phyloP scores from a whole-genome alignment of 192 early-diverging fungal genomes.

The Podila epigama region DNA sequence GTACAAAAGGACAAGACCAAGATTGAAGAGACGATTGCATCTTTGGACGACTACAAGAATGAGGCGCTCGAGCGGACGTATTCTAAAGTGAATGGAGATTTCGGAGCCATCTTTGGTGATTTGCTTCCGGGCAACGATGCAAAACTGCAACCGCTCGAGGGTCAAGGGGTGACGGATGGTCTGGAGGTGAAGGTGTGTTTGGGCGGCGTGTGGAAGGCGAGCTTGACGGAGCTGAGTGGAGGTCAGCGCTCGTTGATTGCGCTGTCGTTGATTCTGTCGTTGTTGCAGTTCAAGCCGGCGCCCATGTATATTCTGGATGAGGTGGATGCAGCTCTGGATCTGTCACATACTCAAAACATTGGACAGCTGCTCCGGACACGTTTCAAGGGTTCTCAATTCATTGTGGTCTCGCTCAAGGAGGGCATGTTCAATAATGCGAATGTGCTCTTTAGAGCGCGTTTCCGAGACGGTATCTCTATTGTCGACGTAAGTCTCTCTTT shows the following conservation, averaged over 20 bases:
- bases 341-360: constrained; percentile 99
- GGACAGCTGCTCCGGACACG: constrained; percentile 90
- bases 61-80: constrained; percentile 91
- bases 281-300: constrained; percentile 98
- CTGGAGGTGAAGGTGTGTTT: constrained; percentile 95
- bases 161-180: constrained; percentile 78
- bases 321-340: constrained; percentile 97
- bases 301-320: constrained; percentile 99
- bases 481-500: constrained; percentile 69
- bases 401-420: constrained; percentile 98
- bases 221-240: constrained; percentile 95
- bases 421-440: constrained; percentile 99
- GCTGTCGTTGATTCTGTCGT: constrained; percentile 92
- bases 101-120: constrained; percentile 96
- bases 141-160: constrained; percentile 87
- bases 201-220: constrained; percentile 97
- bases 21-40: constrained; percentile 92
- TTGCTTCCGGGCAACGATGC: constrained; percentile 91
- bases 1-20: constrained; percentile 94
- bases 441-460: constrained; percentile 92
- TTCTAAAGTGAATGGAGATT: constrained; percentile 92
- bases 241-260: constrained; percentile 97
- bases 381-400: constrained; percentile 97
- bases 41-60: constrained; percentile 89
- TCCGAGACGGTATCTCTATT: constrained; percentile 92